phyloP scores from a whole-genome alignment of 2,329 filamentous ascomycete species.

The Helicocarpus griseus region DNA sequence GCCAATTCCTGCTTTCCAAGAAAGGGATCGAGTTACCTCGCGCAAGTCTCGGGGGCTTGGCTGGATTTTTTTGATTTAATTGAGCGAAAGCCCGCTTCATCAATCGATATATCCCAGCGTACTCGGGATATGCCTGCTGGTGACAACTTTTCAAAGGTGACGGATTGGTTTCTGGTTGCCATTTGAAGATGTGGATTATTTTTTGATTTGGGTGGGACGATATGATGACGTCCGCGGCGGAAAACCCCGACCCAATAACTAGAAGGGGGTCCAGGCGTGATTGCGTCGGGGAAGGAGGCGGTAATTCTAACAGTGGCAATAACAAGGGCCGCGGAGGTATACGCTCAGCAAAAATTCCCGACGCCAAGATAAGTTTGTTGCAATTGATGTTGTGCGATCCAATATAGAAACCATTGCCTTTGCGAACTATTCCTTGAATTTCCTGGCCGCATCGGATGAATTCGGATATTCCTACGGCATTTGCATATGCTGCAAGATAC shows the following conservation, averaged over 20 bases:
- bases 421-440: constrained; percentile 36
- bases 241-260: constrained; percentile 53
- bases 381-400: constrained; percentile 44
- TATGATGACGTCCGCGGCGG: constrained; percentile 52
- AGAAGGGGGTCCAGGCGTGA: constrained; percentile 35
- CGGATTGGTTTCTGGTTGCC: constrained; percentile 46
- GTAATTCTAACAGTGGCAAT: constrained; percentile 33
- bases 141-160: constrained; percentile 51
- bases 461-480: constrained; percentile 42
- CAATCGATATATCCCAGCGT: constrained; percentile 49
- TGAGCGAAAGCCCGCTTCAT: constrained; percentile 45
- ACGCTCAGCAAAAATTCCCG: constrained; percentile 48
- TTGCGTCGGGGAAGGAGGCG: constrained; percentile 12
- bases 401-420: constrained; percentile 39
- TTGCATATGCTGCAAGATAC: constrained; percentile 47
- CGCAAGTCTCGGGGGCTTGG: constrained; percentile 17
- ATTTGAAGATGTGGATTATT: constrained; percentile 52
- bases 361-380: constrained; percentile 48
- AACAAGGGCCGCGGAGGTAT: constrained; percentile 43
- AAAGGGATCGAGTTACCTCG: constrained; percentile 35
- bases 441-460: constrained; percentile 35
- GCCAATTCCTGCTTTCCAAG: constrained; percentile 41
- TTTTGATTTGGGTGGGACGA: constrained; percentile 41
- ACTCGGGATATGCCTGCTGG: constrained; percentile 52
- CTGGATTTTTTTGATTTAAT: constrained; percentile 9